Base-by-base conservation (phyloP, 164 flowering plant species). In the Stephania japonica region DNA sequence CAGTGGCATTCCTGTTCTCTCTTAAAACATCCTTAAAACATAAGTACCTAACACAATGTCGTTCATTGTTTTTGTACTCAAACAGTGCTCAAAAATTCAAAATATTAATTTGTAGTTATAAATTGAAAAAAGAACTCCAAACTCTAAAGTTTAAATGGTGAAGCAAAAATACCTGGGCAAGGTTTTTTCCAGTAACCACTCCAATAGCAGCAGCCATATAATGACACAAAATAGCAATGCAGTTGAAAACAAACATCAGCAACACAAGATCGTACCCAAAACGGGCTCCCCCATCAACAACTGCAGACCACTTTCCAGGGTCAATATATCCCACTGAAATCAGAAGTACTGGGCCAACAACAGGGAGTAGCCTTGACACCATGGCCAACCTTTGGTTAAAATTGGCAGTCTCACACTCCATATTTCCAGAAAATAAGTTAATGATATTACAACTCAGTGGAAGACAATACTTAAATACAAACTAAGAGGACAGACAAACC, bases 241-340 rank as follows among this genome's bases (percentile, higher is more conserved):
- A 79, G 80, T 86, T 88, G 80, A 91, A 89, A 63, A 87, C 63
- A 68, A 93, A 82, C 76, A 87, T 72, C 11, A 82, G 77, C 25
- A 80, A 78, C 26, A 83, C 78, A 67, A 93, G 83, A 83, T 93
- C 98, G 78, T 61, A 53, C 73, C 98, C 98, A 84, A 91, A 89
- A 70, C 85, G 92, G 27, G 97, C 86, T 69, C 99, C 99, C n/a
- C 91, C 96, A 70, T 96, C 98, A 69, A 91, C 82, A 72, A 81
- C 80, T 69, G 97, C 88, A 71, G 89, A 96, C 98, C 97, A 96
- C 84, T 96, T 96, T 79, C 99, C 99, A 67, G 93, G 97, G 73
- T 96, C 99, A 73, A 96, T 82, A 82, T 91, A 96, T 78, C 91
- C 87, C 76, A 90, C 75, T 26, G 96, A 84, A 72, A 91, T 77